Conservation (phyloP, 2,329 filamentous ascomycete species). For the Talaromyces sp. region DNA sequence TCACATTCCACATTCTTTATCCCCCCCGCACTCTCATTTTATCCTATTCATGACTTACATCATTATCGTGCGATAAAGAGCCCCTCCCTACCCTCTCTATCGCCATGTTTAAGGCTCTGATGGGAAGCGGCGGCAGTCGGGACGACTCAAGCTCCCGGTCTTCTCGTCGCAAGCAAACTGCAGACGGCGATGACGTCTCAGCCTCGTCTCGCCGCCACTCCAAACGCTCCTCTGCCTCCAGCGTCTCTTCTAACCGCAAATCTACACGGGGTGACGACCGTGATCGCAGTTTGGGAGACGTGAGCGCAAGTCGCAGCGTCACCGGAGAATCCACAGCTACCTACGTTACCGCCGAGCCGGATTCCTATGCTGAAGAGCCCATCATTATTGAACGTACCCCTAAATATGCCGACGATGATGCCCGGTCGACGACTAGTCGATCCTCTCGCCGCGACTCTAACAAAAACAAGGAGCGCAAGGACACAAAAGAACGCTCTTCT, state of each 20-base stretch:
- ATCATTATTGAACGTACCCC: constrained; percentile 26
- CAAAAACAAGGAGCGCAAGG: constrained; percentile 22
- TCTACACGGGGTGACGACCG: constrained; percentile 45
- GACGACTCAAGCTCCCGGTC: constrained; percentile 28
- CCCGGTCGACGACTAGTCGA: constrained; percentile 4
- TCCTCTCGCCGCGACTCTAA: constrained; percentile 16
- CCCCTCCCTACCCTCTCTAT: constrained; percentile 12
- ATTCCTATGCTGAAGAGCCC: constrained; percentile 24
- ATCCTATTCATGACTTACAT: constrained; percentile 10
- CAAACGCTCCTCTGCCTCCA: constrained; percentile 20
- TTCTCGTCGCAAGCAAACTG: constrained; percentile 14
- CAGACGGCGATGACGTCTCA: constrained; percentile 1
- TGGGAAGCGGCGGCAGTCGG: constrained; percentile 32
- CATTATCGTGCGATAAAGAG: constrained; percentile 9
- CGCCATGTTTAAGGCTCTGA: constrained; percentile 36
- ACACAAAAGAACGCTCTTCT: constrained; percentile 18
- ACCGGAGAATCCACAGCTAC: constrained; percentile 14
- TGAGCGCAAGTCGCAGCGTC: constrained; percentile 22
- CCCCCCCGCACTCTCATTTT: not conserved
- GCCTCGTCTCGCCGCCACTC: constrained; percentile 16
- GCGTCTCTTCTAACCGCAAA: constrained; percentile 32
- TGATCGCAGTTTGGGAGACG: constrained; percentile 36
- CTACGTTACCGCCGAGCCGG: constrained; percentile 38
- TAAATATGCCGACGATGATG: constrained; percentile 17
- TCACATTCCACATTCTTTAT: not conserved